phyloP scores from a whole-genome alignment of 208 protist species.

The Leishmania turanica region DNA sequence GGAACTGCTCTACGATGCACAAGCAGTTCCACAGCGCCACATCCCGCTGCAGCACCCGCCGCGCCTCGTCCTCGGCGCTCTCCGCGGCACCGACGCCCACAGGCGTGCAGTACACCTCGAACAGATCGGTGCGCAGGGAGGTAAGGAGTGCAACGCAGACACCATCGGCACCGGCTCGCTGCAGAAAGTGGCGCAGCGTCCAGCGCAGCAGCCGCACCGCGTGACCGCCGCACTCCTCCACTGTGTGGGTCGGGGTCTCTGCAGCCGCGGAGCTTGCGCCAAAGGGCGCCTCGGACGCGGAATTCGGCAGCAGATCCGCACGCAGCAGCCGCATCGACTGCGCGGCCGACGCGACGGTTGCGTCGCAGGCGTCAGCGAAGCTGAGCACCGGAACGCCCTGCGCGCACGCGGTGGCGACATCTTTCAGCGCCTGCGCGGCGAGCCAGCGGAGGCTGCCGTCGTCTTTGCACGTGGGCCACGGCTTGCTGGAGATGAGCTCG shows the following conservation, averaged over 20 bases:
- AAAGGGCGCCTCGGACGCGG: not conserved
- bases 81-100: not conserved
- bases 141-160: conserved; percentile 26
- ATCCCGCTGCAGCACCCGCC: conserved; percentile 9
- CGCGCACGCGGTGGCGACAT: conserved; percentile 40
- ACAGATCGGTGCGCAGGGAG: conserved; percentile 26
- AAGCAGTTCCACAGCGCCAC: conserved; percentile 29
- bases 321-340: conserved; percentile 35
- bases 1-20: conserved; percentile 20
- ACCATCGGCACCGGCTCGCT: conserved; percentile 6
- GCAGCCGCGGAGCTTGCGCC: conserved; percentile 6
- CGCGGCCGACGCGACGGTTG: conserved; percentile 23
- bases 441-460: conserved; percentile 60
- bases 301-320: conserved; percentile 9
- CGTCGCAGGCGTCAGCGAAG: conserved; percentile 22
- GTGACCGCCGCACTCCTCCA: conserved; percentile 31
- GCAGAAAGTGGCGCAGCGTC: conserved; percentile 30
- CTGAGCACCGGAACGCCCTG: conserved; percentile 31
- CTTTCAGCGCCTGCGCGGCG: conserved; percentile 60
- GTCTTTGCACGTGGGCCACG: conserved; percentile 45
- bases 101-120: conserved; percentile 8
- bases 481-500: conserved; percentile 27
- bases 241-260: conserved; percentile 20
- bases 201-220: conserved; percentile 32
- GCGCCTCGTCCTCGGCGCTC: conserved; percentile 18